These are phyloP conservation scores for Prunus yedoensis DNA, from an alignment of 331 rosid genomes.

Conservation along the genomic window DNA sequence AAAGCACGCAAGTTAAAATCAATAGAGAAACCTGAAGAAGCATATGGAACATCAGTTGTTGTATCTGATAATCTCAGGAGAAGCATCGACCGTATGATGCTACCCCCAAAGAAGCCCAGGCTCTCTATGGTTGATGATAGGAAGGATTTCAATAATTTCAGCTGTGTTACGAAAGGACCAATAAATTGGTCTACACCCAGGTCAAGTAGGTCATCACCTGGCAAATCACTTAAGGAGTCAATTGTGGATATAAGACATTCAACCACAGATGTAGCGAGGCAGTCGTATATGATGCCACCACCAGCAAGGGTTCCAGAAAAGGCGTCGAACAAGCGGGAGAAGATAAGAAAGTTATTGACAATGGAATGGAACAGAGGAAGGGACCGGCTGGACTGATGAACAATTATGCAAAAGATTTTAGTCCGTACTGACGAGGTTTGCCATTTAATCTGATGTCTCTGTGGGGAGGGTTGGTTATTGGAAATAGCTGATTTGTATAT, in stretches of 20 bases:
- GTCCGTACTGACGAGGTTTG: conserved; percentile 30
- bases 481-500: conserved; percentile 29
- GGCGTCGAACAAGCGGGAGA: conserved; percentile 53
- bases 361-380: conserved; percentile 79
- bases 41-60: conserved; percentile 32
- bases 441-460: conserved; percentile 19
- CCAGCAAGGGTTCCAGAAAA: conserved; percentile 53
- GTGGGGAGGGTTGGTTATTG: neutral
- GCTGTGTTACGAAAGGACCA: conserved; percentile 45
- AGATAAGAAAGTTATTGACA: conserved; percentile 53
- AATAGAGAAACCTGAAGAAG: conserved; percentile 54
- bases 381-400: conserved; percentile 51
- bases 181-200: conserved; percentile 66
- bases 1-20: conserved; percentile 64
- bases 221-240: conserved; percentile 52
- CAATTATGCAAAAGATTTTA: conserved; percentile 16
- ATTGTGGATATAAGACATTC: conserved; percentile 49
- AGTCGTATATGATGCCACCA: conserved; percentile 76
- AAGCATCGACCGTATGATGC: conserved; percentile 42
- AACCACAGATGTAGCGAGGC: conserved; percentile 42
- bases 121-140: conserved; percentile 46
- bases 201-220: conserved; percentile 73
- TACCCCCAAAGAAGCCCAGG: conserved; percentile 72
- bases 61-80: conserved; percentile 38
- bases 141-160: conserved; percentile 42